These are phyloP conservation scores for Wallacemonas rigidus DNA, from an alignment of 208 protist genomes.

Conservation along the genomic window DNA sequence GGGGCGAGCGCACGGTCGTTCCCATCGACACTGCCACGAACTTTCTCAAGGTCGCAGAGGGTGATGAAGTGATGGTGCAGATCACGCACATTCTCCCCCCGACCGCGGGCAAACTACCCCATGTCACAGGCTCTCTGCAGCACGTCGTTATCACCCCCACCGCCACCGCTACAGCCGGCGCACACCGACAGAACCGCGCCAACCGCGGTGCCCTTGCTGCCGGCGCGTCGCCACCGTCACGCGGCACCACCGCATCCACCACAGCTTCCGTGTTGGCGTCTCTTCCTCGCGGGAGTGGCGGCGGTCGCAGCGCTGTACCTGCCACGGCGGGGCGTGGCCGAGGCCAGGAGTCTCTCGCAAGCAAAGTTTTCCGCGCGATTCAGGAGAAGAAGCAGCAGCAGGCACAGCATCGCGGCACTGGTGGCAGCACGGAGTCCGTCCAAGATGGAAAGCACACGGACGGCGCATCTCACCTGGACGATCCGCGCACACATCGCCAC, in stretches of 20 bases:
- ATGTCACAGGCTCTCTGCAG: slow-evolving; percentile 22
- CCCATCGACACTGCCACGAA: slow-evolving; percentile 69
- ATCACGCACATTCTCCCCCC: slow-evolving; percentile 34
- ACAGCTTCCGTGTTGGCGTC: neutral
- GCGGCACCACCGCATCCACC: neutral
- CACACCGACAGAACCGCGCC: slow-evolving; percentile 13
- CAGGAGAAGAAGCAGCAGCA: slow-evolving; percentile 35
- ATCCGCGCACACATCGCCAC: slow-evolving; percentile 3
- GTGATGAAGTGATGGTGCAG: slow-evolving; percentile 68
- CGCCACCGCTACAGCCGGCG: slow-evolving; percentile 22
- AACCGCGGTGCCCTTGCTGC: slow-evolving; percentile 12
- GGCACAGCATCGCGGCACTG: neutral
- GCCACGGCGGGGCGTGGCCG: slow-evolving; percentile 9
- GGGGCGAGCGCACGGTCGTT: slow-evolving; percentile 29
- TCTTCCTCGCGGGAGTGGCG: neutral
- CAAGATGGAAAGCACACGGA: neutral
- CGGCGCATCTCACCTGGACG: neutral
- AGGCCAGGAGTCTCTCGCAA: slow-evolving; percentile 40
- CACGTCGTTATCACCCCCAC: slow-evolving; percentile 23
- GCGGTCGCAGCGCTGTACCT: slow-evolving; percentile 2
- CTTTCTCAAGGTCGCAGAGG: slow-evolving; percentile 59
- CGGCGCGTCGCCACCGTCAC: neutral
- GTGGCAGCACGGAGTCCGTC: neutral
- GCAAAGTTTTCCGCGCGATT: slow-evolving; percentile 49
- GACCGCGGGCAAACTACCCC: slow-evolving; percentile 34